These are phyloP conservation scores for Salix udensis DNA, from an alignment of 345 rosid genomes.

Conservation along the genomic window DNA sequence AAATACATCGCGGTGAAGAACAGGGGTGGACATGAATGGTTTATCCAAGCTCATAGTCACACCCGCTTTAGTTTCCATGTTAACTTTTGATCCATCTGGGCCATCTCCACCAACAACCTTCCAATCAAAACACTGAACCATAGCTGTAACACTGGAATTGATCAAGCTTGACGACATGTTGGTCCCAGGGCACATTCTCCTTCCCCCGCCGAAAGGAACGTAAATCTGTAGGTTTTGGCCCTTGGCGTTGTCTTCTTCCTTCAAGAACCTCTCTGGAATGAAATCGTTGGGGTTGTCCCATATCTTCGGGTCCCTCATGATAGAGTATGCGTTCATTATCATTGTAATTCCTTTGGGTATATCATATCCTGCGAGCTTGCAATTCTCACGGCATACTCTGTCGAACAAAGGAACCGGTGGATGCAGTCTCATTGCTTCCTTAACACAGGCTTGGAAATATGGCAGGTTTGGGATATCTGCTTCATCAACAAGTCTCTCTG, in stretches of 20 bases:
- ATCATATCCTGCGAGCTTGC: constrained; percentile 12
- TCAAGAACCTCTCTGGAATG: constrained; percentile 19
- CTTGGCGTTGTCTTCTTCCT: neutral
- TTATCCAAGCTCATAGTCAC: neutral
- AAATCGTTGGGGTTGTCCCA: constrained; percentile 16
- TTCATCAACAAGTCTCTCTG: constrained; percentile 8
- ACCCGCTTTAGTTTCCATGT: neutral
- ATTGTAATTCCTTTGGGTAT: constrained; percentile 2
- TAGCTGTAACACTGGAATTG: neutral
- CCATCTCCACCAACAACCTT: neutral
- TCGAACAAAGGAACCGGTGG: neutral
- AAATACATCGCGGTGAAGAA: neutral
- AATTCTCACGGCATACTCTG: constrained; percentile 7
- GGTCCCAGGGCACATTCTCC: constrained; percentile 14
- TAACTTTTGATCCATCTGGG: neutral
- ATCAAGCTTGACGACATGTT: neutral
- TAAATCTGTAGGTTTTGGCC: neutral
- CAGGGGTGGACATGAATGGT: neutral
- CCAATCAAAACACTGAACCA: constrained; percentile 25
- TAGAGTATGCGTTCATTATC: constrained; percentile 4
- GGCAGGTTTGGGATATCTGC: constrained; percentile 19
- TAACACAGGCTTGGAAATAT: constrained; percentile 15
- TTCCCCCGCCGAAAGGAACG: constrained; percentile 20
- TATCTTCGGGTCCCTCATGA: constrained; percentile 18
- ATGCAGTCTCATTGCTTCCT: constrained; percentile 12